Conservation (phyloP, 2,329 filamentous ascomycete genomes). For the Fusarium dimerum region DNA sequence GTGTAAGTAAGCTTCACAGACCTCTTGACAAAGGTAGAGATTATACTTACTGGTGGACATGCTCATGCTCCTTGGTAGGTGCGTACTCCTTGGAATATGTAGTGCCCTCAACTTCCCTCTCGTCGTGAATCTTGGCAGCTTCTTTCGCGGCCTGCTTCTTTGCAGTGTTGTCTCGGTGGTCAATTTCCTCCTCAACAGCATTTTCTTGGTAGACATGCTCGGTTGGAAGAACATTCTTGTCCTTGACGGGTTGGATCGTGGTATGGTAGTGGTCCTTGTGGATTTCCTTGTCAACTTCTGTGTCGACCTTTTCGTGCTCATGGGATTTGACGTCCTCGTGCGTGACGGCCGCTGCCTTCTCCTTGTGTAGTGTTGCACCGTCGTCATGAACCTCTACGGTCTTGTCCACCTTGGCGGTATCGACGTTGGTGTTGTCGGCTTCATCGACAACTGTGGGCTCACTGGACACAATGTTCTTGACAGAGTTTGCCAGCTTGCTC, state of each 20-base stretch:
- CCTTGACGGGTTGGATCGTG: conserved; percentile 15
- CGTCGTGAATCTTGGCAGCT: conserved; percentile 9
- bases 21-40: accelerated
- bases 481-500: conserved; percentile 8
- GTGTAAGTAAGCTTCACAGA: not conserved
- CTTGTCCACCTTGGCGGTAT: conserved; percentile 7
- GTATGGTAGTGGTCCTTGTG: conserved; percentile 17
- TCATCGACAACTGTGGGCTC: not conserved
- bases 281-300: conserved; percentile 12
- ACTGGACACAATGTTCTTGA: conserved; percentile 13
- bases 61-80: conserved; percentile 10
- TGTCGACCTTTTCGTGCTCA: conserved; percentile 15
- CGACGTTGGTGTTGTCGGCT: conserved; percentile 1
- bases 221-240: conserved; percentile 13
- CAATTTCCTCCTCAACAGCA: conserved; percentile 11
- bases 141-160: conserved; percentile 14
- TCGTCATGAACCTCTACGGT: conserved; percentile 13
- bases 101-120: conserved; percentile 12
- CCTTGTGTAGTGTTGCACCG: conserved; percentile 8
- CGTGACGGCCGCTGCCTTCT: conserved; percentile 10
- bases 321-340: conserved; percentile 19
- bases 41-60: conserved; percentile 11
- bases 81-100: conserved; percentile 10
- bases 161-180: conserved; percentile 11
- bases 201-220: conserved; percentile 18